Percentiles rank a stretch among this genome's conserved stretches.
Conservation (phyloP, 1,139 yeast species). For the Scheffersomyces lignicola region DNA sequence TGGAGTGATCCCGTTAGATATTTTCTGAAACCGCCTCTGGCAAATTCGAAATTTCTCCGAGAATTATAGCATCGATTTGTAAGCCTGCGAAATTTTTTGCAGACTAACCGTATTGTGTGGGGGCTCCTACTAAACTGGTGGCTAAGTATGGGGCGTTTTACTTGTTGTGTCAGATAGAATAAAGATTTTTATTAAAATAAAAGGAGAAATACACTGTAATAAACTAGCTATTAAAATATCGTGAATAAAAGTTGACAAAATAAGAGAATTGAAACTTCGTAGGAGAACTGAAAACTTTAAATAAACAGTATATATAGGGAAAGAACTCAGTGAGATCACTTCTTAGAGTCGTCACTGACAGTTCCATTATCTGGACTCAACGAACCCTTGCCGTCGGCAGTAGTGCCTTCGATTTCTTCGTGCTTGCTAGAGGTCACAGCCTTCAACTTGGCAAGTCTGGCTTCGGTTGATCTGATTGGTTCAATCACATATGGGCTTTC, state of each 20-base stretch:
- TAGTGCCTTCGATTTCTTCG: conserved; percentile 21
- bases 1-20: no score
- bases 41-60: no score
- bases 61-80: no score
- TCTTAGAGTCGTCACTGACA: conserved; percentile 20
- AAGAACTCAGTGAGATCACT: conserved; percentile 3
- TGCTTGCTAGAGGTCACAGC: conserved; percentile 18
- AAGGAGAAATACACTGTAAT: no score
- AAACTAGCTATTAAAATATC: no score
- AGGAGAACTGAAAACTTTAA: background rate
- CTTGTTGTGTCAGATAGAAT: no score
- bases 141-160: no score
- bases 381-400: conserved; percentile 20
- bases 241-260: background rate
- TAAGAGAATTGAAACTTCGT: background rate
- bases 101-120: no score
- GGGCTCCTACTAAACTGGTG: no score
- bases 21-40: no score
- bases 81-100: no score
- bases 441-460: conserved; percentile 39
- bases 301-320: background rate
- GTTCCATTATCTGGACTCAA: conserved; percentile 23
- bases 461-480: conserved; percentile 64
- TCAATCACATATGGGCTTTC: conserved; percentile 63
- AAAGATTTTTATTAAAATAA: no score